phyloP scores from a whole-genome alignment of 2,329 filamentous ascomycete genomes.

The Chaetomium sp. region DNA sequence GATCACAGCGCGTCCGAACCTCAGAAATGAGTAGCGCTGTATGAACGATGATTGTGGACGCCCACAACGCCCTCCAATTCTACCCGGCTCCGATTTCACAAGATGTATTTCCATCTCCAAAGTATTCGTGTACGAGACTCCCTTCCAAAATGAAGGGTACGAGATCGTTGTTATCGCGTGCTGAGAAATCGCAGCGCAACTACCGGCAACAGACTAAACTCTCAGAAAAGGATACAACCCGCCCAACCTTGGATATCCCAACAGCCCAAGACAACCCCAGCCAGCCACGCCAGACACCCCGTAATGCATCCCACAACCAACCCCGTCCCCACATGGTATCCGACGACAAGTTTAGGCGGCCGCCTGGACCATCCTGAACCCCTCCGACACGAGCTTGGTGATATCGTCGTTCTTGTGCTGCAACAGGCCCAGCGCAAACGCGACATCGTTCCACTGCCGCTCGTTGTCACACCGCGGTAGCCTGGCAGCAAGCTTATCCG shows the following conservation, averaged over 20 bases:
- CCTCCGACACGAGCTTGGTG: conserved; percentile 71
- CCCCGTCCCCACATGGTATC: neutral
- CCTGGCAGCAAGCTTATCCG: conserved; percentile 87
- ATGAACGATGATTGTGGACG: too few species aligned
- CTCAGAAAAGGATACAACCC: neutral
- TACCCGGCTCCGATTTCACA: too few species aligned
- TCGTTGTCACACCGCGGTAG: conserved; percentile 86
- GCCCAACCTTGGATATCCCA: neutral
- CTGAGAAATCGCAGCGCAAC: neutral
- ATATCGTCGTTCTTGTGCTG: conserved; percentile 95
- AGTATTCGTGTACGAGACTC: too few species aligned
- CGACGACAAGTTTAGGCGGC: conserved; percentile 43
- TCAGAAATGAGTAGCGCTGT: too few species aligned
- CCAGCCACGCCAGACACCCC: conserved; percentile 5
- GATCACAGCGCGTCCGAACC: neutral
- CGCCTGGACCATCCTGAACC: conserved; percentile 71
- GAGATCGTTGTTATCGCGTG: neutral
- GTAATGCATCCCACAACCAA: neutral
- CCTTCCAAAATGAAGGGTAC: neutral
- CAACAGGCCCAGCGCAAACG: conserved; percentile 83
- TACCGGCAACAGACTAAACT: neutral
- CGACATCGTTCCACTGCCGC: conserved; percentile 96
- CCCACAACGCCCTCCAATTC: too few species aligned
- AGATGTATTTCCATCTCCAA: too few species aligned
- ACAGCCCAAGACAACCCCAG: neutral